Evolutionary conservation across 176 grass and related monocot genomes (phyloP), one percentile per base, ranked within the genome.

Genomic region (Musa troglodytarum): DNA sequence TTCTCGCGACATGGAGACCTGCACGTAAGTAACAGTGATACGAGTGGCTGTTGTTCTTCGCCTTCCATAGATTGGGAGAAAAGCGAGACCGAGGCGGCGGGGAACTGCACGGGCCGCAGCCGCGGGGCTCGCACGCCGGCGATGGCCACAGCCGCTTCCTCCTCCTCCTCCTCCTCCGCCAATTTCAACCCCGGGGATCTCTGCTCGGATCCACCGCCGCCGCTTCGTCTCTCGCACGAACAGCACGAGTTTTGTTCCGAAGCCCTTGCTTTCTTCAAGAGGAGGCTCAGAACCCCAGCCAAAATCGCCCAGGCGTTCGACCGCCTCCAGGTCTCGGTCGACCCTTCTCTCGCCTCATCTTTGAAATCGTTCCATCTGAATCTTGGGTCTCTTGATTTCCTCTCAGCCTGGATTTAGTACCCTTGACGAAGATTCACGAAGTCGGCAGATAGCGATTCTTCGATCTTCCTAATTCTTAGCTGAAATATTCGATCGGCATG

Each of bases 211-310:
- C 78, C 84, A 53, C 84, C 76, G 10, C 65, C 54, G 12, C 49
- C 0, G n/a, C 84, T 87, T 16, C 50, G 25, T 63, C 11, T 87
- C 13, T 87, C 85, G 10, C 29, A 0, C 25, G 73, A 61, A 1
- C 64, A 99, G 79, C 21, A 86, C 21, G 86, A 51, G 59, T 6
- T 57, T 26, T 94, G 88, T 84, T 80, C 82, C 17, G 75, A 78
- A 64, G 86, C 86, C 74, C 82, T 89, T 14, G 81, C 77, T 68
- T 76, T 9, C 80, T 82, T 99, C 51, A 77, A 84, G 6, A 86
- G 81, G 65, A 91, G 86, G 88, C 69, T 85, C 57, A 67, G 20
- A 55, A 65, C 85, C 23, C 78, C 69, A 16, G 22, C 12, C 4
- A 72, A 50, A 50, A 72, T 94, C 16, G 3, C 63, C 54, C 54